These are phyloP conservation scores for Candida methanosorbosa DNA, from an alignment of 805 yeast genomes.

Conservation along the genomic window DNA sequence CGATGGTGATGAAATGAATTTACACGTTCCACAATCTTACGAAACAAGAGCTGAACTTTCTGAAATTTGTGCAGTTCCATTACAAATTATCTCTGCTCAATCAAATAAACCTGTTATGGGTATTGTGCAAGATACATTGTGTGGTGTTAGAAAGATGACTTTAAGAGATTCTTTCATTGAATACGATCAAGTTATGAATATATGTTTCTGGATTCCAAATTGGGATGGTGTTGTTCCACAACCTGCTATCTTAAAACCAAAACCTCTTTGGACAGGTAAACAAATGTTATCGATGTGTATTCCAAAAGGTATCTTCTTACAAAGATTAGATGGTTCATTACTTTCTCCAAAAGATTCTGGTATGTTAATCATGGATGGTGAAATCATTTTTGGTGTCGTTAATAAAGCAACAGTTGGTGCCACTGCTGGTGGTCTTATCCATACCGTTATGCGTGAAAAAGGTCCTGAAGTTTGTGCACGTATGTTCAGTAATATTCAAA, in stretches of 20 bases:
- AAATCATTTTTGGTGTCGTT: slow-evolving; percentile 95
- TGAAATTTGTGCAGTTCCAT: slow-evolving; percentile 93
- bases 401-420: slow-evolving; percentile 98
- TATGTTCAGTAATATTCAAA: slow-evolving; percentile 86
- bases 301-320: slow-evolving; percentile 93
- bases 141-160: slow-evolving; percentile 96
- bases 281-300: slow-evolving; percentile 87
- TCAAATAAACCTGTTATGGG: slow-evolving; percentile 99
- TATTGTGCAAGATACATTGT: slow-evolving; percentile 96
- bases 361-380: slow-evolving; percentile 93
- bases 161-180: slow-evolving; percentile 82
- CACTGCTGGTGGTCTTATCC: slow-evolving; percentile 95
- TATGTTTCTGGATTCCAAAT: slow-evolving; percentile 94
- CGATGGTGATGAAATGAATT: slow-evolving; percentile 99
- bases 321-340: slow-evolving; percentile 85
- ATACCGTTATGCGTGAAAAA: slow-evolving; percentile 95
- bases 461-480: slow-evolving; percentile 88
- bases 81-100: slow-evolving; percentile 97
- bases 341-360: slow-evolving; percentile 89
- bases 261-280: slow-evolving; percentile 96
- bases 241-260: slow-evolving; percentile 90
- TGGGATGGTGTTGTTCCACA: slow-evolving; percentile 99
- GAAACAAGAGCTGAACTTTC: slow-evolving; percentile 96
- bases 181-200: slow-evolving; percentile 91
- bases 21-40: slow-evolving; percentile 97